A percentile compares a stretch with the other conserved stretches of the same genome.
Evolutionary conservation across 2,329 filamentous ascomycete genomes (phyloP).

Genomic region (Penicillium sp.): DNA sequence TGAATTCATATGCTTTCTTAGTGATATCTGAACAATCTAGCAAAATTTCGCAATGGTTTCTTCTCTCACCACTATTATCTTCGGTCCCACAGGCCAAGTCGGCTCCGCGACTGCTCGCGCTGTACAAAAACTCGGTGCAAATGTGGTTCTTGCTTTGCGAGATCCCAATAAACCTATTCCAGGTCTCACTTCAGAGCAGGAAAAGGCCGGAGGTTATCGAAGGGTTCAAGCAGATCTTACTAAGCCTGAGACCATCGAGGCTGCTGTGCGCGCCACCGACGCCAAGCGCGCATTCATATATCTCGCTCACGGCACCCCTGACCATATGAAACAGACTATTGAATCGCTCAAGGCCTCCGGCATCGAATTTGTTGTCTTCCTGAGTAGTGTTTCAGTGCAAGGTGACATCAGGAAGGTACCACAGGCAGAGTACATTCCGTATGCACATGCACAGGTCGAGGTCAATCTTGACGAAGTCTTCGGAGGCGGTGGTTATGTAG

Average conservation of each 20-base stretch:
- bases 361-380: conserved; percentile 49
- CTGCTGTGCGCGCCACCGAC: conserved; percentile 40
- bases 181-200: conserved; percentile 29
- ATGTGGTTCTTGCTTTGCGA: conserved; percentile 52
- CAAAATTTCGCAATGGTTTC: background rate
- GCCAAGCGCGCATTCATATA: conserved; percentile 55
- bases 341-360: conserved; percentile 48
- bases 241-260: conserved; percentile 41
- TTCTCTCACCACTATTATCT: conserved; percentile 39
- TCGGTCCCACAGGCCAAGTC: conserved; percentile 52
- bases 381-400: conserved; percentile 43
- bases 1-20: too few species aligned
- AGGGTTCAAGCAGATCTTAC: conserved; percentile 50
- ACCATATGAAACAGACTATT: conserved; percentile 45
- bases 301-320: conserved; percentile 28
- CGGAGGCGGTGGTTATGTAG: conserved; percentile 38
- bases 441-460: conserved; percentile 49
- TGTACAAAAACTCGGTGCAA: conserved; percentile 38
- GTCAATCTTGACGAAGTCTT: conserved; percentile 44
- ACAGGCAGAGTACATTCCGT: conserved; percentile 38
- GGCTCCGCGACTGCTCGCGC: conserved; percentile 42
- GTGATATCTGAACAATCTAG: too few species aligned
- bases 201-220: conserved; percentile 32
- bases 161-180: conserved; percentile 47
- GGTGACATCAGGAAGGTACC: conserved; percentile 28